Evolutionary conservation across 2,329 filamentous ascomycete genomes (phyloP).

Genomic region (Lecanicillium sp.): DNA sequence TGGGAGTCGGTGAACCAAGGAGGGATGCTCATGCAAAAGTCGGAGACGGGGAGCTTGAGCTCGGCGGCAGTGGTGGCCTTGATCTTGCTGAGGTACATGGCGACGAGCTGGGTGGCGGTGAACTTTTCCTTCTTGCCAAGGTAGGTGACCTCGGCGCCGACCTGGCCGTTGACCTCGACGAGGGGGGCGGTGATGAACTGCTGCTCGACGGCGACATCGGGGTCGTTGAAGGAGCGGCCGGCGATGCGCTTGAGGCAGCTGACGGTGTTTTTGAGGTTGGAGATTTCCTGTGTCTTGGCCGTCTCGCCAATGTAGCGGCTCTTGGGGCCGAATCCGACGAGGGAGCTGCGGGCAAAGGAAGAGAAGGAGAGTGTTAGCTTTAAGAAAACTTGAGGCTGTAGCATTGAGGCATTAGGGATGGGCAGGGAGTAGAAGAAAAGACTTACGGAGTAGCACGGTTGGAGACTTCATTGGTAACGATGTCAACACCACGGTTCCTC

Average conservation of each 20-base stretch:
- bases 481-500: constrained; percentile 96
- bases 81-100: constrained; percentile 95
- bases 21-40: constrained; percentile 89
- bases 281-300: constrained; percentile 98
- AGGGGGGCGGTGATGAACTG: constrained; percentile 80
- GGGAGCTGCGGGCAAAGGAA: constrained; percentile 48
- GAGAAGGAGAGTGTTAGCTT: no score
- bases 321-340: constrained; percentile 93
- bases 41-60: constrained; percentile 82
- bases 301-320: constrained; percentile 88
- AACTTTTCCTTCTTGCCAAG: constrained; percentile 92
- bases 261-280: constrained; percentile 99
- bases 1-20: constrained; percentile 97
- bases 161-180: constrained; percentile 86
- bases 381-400: no score
- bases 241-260: constrained; percentile 84
- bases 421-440: constrained; percentile 8
- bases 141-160: constrained; percentile 89
- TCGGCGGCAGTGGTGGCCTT: constrained; percentile 80
- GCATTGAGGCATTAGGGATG: no score
- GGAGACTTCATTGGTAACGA: constrained; percentile 98
- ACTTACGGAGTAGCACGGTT: constrained; percentile 97
- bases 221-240: constrained; percentile 78
- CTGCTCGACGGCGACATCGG: constrained; percentile 89
- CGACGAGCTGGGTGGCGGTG: constrained; percentile 84